phyloP scores from a whole-genome alignment of 805 yeast species.

The Alloascoidea africana region DNA sequence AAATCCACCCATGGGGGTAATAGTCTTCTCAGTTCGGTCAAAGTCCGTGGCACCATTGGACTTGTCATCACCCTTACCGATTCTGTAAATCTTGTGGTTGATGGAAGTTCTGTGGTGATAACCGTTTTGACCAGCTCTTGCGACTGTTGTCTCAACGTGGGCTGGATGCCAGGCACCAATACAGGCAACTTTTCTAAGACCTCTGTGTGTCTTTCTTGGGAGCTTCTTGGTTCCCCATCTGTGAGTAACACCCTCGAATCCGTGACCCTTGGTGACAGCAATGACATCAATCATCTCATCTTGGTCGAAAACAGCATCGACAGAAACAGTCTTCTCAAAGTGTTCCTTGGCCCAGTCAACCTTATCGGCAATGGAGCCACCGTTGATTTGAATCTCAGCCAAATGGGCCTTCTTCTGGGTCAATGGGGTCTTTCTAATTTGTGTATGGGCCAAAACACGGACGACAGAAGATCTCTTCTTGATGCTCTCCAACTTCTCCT shows the following conservation, averaged over 20 bases:
- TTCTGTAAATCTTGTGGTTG: conserved; percentile 99
- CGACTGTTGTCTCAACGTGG: conserved; percentile 99
- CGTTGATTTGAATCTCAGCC: conserved; percentile 99
- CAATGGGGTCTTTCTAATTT: conserved; percentile 98
- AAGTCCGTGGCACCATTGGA: conserved; percentile 89
- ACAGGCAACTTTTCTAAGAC: conserved; percentile 99
- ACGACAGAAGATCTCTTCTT: conserved; percentile 96
- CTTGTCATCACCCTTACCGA: conserved; percentile 94
- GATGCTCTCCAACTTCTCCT: conserved; percentile 96
- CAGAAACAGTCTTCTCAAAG: conserved; percentile 97
- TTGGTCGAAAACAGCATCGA: conserved; percentile 94
- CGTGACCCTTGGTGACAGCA: conserved; percentile 99
- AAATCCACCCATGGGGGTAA: conserved; percentile 99
- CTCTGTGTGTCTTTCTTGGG: conserved; percentile 99
- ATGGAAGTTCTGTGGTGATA: conserved; percentile 99
- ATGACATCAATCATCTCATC: conserved; percentile 97
- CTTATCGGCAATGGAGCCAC: conserved; percentile 97
- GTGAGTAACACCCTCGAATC: conserved; percentile 99
- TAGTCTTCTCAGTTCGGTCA: conserved; percentile 99
- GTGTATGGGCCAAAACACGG: conserved; percentile 99
- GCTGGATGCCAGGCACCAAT: conserved; percentile 99
- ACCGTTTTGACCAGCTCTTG: conserved; percentile 99
- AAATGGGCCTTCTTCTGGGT: conserved; percentile 99
- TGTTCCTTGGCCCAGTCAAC: conserved; percentile 98
- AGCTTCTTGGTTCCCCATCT: conserved; percentile 99